Base-by-base conservation (phyloP, 768 basidiomycete species). In the Pleurotus tuoliensis region DNA sequence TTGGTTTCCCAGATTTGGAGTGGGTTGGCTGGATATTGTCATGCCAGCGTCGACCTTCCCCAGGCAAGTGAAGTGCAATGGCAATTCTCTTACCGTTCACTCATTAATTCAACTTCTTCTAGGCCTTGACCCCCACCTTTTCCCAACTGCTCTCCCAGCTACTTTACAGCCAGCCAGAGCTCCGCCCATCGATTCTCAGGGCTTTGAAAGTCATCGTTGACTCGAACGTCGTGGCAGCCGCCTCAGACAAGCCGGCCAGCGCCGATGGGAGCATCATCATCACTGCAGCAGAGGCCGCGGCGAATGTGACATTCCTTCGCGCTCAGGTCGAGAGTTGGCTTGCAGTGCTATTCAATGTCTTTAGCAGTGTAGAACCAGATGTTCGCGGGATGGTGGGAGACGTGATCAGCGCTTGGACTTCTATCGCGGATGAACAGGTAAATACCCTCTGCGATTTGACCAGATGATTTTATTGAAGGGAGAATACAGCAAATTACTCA, bases 281-380 rank as follows among this genome's bases (percentile, higher is more conserved):
- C 43, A 78, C 87, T 8, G 73, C 75, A 13, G 76, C 78, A 40
- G 81, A 84, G 64, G 93, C 90, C 2, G 63, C 71, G 30, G 74
- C 74, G 45, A 94, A 94, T 62, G 60, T 98, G 24, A 75, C 68
- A 1, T 89, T 90, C 70, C 76, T 98, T 55, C 82, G 81, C 41
- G 78, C 77, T 0, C 89, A 98, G 66, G 87, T 82, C 0, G 90
- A 94, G 67, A 97, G 93, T 65, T 95, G 97, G 89, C 82, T 98
- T 34, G 87, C 93, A 0, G 94, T 98, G 4, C 77, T 97, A 45
- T 94, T 98, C 77, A 99, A 99, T 67, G 88, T 99, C n/a, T 98
- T 96, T 71, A 82, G 89, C 56, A 92, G 82, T 58, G 84, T 90
- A 30, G 82, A 81, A n/a, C 79, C 84, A 49, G 94, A 97, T 59